phyloP scores from a whole-genome alignment of 2,329 filamentous ascomycete genomes.

The Pseudocercospora pini-densiflorae region DNA sequence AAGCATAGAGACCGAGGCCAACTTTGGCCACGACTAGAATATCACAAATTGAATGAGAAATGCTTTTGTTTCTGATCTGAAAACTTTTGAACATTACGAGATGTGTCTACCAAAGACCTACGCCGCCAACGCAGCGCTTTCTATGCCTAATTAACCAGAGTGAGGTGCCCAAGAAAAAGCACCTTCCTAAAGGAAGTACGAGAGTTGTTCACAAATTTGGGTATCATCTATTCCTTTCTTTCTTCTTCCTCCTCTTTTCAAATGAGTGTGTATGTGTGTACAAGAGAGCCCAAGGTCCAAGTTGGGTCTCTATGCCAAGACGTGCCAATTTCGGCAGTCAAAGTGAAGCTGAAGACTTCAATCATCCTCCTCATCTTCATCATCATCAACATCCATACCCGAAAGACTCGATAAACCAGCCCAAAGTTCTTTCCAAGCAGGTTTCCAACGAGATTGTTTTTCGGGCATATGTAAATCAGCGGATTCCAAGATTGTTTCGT shows the following conservation, averaged over 20 bases:
- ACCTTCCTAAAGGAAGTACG: neutral
- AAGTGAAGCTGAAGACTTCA: neutral
- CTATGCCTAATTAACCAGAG: neutral
- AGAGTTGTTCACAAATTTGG: neutral
- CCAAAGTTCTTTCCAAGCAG: slow-evolving; percentile 43
- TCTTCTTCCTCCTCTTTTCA: slow-evolving; percentile 6
- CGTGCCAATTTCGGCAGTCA: too few relatives aligned
- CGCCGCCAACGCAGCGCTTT: neutral
- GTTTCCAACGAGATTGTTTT: slow-evolving; percentile 22
- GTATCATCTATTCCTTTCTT: slow-evolving; percentile 12
- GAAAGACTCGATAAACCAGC: slow-evolving; percentile 38
- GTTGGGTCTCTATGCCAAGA: neutral
- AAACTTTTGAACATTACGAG: neutral
- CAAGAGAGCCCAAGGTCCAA: neutral
- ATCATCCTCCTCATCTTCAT: slow-evolving; percentile 20
- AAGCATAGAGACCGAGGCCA: neutral
- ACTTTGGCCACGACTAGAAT: neutral
- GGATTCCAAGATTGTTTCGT: slow-evolving; percentile 16
- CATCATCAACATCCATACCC: slow-evolving; percentile 37
- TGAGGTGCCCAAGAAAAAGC: neutral
- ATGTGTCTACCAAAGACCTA: neutral
- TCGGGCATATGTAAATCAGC: neutral
- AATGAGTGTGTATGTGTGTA: slow-evolving; percentile 10
- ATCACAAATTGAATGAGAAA: neutral
- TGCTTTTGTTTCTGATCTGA: neutral